A percentile compares a stretch with the other conserved stretches of the same genome.
phyloP scores from a whole-genome alignment of 352 stramenopile genomes.

The Pythium graminicola region DNA sequence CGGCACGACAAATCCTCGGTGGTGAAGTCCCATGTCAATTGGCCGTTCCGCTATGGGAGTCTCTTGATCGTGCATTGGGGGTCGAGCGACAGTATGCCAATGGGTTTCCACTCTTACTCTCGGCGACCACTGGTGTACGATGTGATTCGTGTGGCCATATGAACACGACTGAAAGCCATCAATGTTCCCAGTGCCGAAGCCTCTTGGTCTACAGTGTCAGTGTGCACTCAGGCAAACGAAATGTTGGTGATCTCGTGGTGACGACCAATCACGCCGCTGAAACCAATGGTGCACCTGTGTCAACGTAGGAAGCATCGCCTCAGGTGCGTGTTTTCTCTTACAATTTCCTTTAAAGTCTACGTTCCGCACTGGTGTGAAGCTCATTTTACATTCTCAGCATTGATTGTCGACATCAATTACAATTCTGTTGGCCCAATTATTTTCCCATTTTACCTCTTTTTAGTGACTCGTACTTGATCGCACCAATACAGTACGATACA shows the following conservation, averaged over 20 bases:
- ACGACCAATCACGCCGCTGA: slow-evolving; percentile 9
- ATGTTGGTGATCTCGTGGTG: slow-evolving; percentile 46
- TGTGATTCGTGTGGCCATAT: slow-evolving; percentile 52
- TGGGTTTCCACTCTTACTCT: slow-evolving; percentile 49
- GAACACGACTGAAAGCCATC: slow-evolving; percentile 36
- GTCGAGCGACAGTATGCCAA: slow-evolving; percentile 59
- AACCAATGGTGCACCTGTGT: too few species aligned
- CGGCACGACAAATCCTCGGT: slow-evolving; percentile 73
- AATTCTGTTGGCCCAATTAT: too few species aligned
- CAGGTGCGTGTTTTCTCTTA: too few species aligned
- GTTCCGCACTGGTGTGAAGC: too few species aligned
- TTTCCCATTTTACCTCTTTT: too few species aligned
- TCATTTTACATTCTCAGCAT: too few species aligned
- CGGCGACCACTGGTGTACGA: slow-evolving; percentile 34
- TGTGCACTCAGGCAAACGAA: slow-evolving; percentile 54
- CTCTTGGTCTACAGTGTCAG: slow-evolving; percentile 67
- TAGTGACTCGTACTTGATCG: too few species aligned
- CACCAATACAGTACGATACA: too few species aligned
- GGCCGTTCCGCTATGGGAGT: slow-evolving; percentile 54
- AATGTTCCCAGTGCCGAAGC: slow-evolving; percentile 46
- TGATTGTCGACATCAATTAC: too few species aligned
- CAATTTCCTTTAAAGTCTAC: too few species aligned
- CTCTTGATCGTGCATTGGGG: slow-evolving; percentile 52
- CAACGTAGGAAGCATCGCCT: too few species aligned
- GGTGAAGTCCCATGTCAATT: slow-evolving; percentile 68